Conservation (phyloP, 1,284 basidiomycete genomes). For the Cerrena zonata region DNA sequence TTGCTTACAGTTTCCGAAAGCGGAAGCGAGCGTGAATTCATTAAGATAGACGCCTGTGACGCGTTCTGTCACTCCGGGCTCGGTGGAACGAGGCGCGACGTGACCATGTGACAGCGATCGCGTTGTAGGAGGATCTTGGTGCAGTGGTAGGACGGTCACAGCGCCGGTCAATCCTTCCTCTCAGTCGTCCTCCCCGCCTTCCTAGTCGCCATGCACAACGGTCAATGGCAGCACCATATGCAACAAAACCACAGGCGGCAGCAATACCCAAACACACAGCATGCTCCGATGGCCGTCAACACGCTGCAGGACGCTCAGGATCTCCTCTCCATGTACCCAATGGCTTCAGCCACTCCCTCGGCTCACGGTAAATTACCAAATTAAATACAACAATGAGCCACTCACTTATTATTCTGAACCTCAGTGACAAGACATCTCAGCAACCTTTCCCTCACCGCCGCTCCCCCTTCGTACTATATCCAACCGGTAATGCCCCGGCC, state of each 20-base stretch:
- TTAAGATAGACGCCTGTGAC: not conserved
- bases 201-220: not conserved
- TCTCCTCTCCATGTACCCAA: slow-evolving; percentile 58
- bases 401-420: too few relatives aligned
- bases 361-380: slow-evolving; percentile 56
- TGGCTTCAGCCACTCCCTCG: slow-evolving; percentile 64
- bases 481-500: slow-evolving; percentile 50
- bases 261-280: not conserved
- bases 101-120: too few relatives aligned
- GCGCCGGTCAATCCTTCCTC: not conserved
- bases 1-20: not conserved
- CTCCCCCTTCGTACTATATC: slow-evolving; percentile 51
- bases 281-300: slow-evolving; percentile 20
- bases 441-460: slow-evolving; percentile 48
- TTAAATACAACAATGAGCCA: too few relatives aligned
- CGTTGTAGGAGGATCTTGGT: too few relatives aligned
- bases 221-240: not conserved
- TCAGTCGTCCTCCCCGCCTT: not conserved
- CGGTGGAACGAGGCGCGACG: too few relatives aligned
- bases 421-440: slow-evolving; percentile 61
- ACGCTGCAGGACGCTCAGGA: slow-evolving; percentile 58
- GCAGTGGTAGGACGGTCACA: too few relatives aligned
- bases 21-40: not conserved
- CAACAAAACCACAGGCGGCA: not conserved
- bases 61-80: too few relatives aligned